Conservation (phyloP, 345 rosid species). For the Arabidopsis arenosa region DNA sequence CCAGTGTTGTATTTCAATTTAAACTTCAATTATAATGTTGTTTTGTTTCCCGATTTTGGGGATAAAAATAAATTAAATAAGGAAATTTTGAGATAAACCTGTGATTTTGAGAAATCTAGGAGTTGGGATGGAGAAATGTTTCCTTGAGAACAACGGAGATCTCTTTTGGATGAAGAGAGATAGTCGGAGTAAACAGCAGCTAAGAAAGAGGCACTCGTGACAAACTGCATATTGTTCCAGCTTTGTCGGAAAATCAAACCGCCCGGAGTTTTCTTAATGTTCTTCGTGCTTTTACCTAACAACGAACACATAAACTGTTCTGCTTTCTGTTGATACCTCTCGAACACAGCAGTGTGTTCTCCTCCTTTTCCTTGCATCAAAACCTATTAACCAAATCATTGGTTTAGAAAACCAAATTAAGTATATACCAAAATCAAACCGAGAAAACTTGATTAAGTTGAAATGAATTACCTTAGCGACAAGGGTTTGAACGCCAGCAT, state of each 20-base stretch:
- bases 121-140: conserved; percentile 57
- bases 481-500: conserved; percentile 87
- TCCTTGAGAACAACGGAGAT: conserved; percentile 41
- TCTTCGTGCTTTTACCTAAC: conserved; percentile 72
- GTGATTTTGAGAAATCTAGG: conserved; percentile 81
- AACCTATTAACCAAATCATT: conserved; percentile 49
- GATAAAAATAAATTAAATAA: neutral
- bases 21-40: neutral
- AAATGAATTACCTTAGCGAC: conserved; percentile 71
- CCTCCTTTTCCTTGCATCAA: conserved; percentile 86
- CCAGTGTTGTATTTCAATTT: neutral
- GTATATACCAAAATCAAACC: neutral
- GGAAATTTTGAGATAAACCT: conserved; percentile 48
- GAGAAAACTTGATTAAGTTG: neutral
- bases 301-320: conserved; percentile 85
- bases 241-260: conserved; percentile 88
- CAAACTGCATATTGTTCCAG: conserved; percentile 97
- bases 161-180: conserved; percentile 57
- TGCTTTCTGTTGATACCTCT: conserved; percentile 78
- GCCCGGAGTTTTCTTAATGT: conserved; percentile 76
- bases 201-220: conserved; percentile 78
- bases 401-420: conserved; percentile 18
- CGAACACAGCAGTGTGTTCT: conserved; percentile 59
- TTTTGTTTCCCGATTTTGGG: neutral
- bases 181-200: conserved; percentile 76